phyloP scores from a whole-genome alignment of 2,329 filamentous ascomycete species.

The Pseudogymnoascus sp. region DNA sequence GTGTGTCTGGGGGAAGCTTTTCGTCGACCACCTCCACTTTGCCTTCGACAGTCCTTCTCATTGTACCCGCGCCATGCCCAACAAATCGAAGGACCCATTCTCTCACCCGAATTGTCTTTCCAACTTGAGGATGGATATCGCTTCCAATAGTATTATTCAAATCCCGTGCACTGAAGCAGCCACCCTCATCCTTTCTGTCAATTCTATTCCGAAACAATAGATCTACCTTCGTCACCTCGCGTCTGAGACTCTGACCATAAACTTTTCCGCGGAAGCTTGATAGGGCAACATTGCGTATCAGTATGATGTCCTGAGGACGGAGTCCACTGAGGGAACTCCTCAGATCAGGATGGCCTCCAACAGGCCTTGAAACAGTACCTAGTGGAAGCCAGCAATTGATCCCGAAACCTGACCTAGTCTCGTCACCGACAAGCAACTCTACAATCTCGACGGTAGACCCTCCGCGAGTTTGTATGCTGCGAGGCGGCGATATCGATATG shows the following conservation, averaged over 20 bases:
- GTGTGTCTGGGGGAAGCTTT: conserved; percentile 28
- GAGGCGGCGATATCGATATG: conserved; percentile 59
- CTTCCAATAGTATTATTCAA: conserved; percentile 30
- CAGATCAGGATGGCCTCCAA: conserved; percentile 20
- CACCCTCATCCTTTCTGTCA: conserved; percentile 43
- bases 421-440: conserved; percentile 75
- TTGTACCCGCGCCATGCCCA: conserved; percentile 26
- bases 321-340: conserved; percentile 36
- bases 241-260: conserved; percentile 73
- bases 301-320: conserved; percentile 64
- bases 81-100: conserved; percentile 72
- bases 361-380: conserved; percentile 45
- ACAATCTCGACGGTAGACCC: conserved; percentile 55
- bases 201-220: conserved; percentile 52
- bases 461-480: conserved; percentile 59
- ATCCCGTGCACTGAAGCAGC: conserved; percentile 47
- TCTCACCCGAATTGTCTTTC: conserved; percentile 58
- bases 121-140: conserved; percentile 42
- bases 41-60: conserved; percentile 12
- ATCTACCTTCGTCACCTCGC: conserved; percentile 59
- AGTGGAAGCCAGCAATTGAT: conserved; percentile 72
- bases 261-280: conserved; percentile 67
- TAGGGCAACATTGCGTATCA: conserved; percentile 72
- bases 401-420: conserved; percentile 70
- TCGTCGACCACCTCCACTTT: conserved; percentile 13